Evolutionary conservation across 2,329 filamentous ascomycete species (phyloP).

Genomic region (Calonectria pauciramosa): DNA sequence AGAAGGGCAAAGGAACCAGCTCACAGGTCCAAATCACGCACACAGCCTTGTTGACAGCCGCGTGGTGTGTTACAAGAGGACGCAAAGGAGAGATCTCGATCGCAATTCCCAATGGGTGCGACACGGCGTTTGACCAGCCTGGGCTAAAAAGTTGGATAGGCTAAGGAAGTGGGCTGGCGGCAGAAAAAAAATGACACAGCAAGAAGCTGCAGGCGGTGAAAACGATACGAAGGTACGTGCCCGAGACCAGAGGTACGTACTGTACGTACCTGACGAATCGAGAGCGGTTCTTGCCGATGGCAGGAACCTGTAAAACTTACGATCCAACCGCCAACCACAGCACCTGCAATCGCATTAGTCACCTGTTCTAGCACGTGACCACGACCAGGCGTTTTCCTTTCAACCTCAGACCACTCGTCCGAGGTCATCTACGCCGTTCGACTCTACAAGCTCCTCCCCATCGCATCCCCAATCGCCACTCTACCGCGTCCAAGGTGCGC

Average conservation of each 20-base stretch:
- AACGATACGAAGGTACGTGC: not conserved
- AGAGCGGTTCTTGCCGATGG: conserved; percentile 40
- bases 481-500: conserved; percentile 45
- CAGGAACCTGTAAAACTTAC: conserved; percentile 23
- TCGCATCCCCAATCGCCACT: conserved; percentile 43
- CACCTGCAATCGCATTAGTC: conserved; percentile 31
- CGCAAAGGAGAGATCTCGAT: conserved; percentile 37
- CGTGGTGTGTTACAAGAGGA: conserved; percentile 29
- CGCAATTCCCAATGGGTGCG: conserved; percentile 36
- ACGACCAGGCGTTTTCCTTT: conserved; percentile 45
- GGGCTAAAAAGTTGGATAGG: conserved; percentile 43
- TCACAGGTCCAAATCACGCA: not conserved
- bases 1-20: conserved; percentile 8
- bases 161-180: conserved; percentile 43
- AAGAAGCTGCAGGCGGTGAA: conserved; percentile 40
- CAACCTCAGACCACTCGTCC: conserved; percentile 50
- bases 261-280: not conserved
- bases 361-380: conserved; percentile 41
- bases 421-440: conserved; percentile 45
- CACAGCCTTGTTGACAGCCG: conserved; percentile 19
- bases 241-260: conserved; percentile 1
- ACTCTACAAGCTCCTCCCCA: conserved; percentile 42
- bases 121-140: conserved; percentile 35
- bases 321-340: conserved; percentile 33
- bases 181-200: conserved; percentile 44